Evolutionary conservation across 106 monocot species (phyloP), one percentile per base, ranked within the genome.

Genomic region (Apostasia ramifera): DNA sequence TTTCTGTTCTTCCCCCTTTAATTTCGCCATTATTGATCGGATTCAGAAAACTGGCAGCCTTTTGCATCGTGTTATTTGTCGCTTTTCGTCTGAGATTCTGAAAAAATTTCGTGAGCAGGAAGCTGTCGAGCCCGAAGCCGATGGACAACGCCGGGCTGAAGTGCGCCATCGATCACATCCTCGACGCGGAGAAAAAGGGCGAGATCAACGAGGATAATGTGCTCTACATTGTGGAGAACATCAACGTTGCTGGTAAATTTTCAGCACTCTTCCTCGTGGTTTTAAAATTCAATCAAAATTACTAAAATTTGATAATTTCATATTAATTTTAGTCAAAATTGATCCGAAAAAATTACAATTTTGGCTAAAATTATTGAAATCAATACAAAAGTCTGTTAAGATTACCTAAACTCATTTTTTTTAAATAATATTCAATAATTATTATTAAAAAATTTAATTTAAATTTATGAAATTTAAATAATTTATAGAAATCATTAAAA

Each of bases 161-260:
- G 78, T 90, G 89, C 61, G 89, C 89, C 38, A 85, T 90, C 15
- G 89, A 90, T 66, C 89, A 90, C 72, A 83, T 90, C 59, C 57
- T 90, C 2, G 85, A 90, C 3, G 85, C 89, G 0, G 82, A 85
- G 70, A 80, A 76, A 71, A 85, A 85, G 64, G 89, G 89, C 15
- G 89, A 90, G 77, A 90, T 90, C 72, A 90, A 80, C 46, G 80
- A 85, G 63, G 89, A 85, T 71, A 90, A 90, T 40, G 85, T 90
- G 2, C 85, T 90, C 46, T 90, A 90, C 82, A 90, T 90, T 67
- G 80, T 90, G 7, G 89, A 90, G 73, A 90, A 90, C 80, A 85
- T 90, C 47, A 90, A 90, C 51, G 89, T 90, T 37, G 89, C 89
- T 40, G 89, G 89, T 90, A 81, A 65, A 38, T 50, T 26, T 26